Conservation (phyloP, 352 stramenopile species). For the Albugo laibachii region DNA sequence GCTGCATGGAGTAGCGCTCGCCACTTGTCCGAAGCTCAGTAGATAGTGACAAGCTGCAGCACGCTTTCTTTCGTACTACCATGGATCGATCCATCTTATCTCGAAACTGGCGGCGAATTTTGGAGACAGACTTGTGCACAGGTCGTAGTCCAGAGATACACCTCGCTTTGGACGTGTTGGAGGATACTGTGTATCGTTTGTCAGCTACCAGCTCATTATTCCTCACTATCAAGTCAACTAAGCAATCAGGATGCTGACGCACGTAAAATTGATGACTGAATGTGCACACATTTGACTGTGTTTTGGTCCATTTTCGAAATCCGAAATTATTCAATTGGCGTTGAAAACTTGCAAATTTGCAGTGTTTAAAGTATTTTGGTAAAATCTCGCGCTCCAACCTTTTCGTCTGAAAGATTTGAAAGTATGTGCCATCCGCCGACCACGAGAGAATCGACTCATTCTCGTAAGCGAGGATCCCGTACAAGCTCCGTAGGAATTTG, state of each 20-base stretch:
- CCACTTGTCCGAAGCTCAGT: too few relatives aligned
- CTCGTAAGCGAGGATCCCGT: constrained; percentile 52
- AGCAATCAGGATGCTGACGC: constrained; percentile 29
- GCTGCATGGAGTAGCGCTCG: too few relatives aligned
- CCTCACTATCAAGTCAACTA: constrained; percentile 17
- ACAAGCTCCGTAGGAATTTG: constrained; percentile 64
- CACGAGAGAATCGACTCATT: constrained; percentile 47
- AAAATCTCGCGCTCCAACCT: constrained; percentile 53
- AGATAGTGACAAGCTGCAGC: too few relatives aligned
- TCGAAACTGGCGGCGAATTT: too few relatives aligned
- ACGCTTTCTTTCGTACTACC: too few relatives aligned
- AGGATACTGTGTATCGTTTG: too few relatives aligned
- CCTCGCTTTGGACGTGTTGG: too few relatives aligned
- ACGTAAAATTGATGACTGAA: constrained; percentile 56
- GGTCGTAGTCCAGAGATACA: too few relatives aligned
- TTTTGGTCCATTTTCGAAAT: constrained; percentile 80
- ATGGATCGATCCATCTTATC: too few relatives aligned
- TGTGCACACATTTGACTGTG: constrained; percentile 52
- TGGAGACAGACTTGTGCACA: too few relatives aligned
- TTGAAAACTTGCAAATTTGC: constrained; percentile 83
- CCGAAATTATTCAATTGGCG: constrained; percentile 88
- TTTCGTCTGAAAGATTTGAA: constrained; percentile 46
- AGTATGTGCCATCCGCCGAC: constrained; percentile 39
- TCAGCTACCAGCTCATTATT: too few relatives aligned
- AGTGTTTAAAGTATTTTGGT: constrained; percentile 88